Base-by-base conservation (phyloP, 768 basidiomycete species). In the Suillus tomentosus region DNA sequence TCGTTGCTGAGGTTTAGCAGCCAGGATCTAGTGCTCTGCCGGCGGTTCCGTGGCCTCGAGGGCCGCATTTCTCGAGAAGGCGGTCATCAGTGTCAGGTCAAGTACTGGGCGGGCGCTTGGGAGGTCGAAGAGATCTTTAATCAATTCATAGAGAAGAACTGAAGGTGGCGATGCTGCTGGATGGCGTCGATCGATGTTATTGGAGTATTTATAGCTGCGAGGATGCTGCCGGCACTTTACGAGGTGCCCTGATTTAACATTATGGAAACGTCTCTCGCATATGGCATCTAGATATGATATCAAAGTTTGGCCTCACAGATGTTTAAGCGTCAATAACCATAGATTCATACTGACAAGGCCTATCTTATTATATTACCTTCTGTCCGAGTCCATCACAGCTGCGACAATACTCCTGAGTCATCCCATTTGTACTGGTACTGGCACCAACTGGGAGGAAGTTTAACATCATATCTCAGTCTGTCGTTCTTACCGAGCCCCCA, bases 31-130 rank as follows among this genome's bases (percentile, higher is more conserved):
- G 88, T 90, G 3, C 84, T 94, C 54, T 96, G 95, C 68, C 83
- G 97, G 65, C 86, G 81, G 55, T 83, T 84, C 75, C 87, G 91
- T 62, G 94, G 91, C 50, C 80, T 99, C 51, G 87, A 94, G 68
- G 85, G 81, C 69, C 86, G 94, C 39, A 94, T 99, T 68, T 79
- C 81, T 45, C 81, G 82, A 57, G 92, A 97, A 64, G 92, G 91
- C 3, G 92, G 92, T 13, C 82, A 97, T 65, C 84, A 85, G 64
- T 89, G 89, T 69, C 74, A 87, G 61, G 84, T 95, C 64, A 81
- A 86, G 68, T 90, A 92, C 73, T 99, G 96, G 96, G 85, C 85
- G 8, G 95, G 94, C 43, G 96, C 95, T 51, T 99, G 96, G 96
- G 94, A 98, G 74, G 88, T 95, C 54, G 96, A 99, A 75, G 94